These are phyloP conservation scores for Durusdinium trenchii DNA, from an alignment of 73 alveolate genomes.

Conservation along the genomic window DNA sequence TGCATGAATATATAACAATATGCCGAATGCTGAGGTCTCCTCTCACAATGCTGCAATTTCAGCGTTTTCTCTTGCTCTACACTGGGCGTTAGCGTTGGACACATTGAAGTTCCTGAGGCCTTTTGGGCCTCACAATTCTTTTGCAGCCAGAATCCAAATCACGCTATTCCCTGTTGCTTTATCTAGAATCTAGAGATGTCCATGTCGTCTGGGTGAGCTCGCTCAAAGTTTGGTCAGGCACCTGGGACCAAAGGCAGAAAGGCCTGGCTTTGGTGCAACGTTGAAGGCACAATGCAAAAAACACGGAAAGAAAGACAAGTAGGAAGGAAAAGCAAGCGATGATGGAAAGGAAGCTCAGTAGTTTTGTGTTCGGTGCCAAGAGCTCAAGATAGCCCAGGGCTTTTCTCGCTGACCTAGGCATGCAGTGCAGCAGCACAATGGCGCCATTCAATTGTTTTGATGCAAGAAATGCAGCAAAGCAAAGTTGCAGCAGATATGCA, in stretches of 20 bases:
- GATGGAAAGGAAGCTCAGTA: too few species aligned
- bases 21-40: background rate
- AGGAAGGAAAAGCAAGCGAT: background rate
- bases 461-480: conserved; percentile 2
- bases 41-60: conserved; percentile 51
- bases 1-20: background rate
- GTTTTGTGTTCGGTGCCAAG: too few species aligned
- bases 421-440: conserved; percentile 43
- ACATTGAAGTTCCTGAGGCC: conserved; percentile 22
- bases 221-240: background rate
- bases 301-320: background rate
- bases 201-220: background rate
- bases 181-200: background rate
- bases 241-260: conserved; percentile 60
- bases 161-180: background rate
- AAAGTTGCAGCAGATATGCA: conserved; percentile 35
- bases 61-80: conserved; percentile 43
- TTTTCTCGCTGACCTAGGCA: background rate
- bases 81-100: conserved; percentile 34
- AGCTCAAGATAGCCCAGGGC: too few species aligned
- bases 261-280: conserved; percentile 52
- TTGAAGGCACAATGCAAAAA: conserved; percentile 16
- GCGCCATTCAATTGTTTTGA: background rate
- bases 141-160: background rate
- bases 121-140: background rate